phyloP scores from a whole-genome alignment of 805 yeast species.

The Kuraishia molischiana region DNA sequence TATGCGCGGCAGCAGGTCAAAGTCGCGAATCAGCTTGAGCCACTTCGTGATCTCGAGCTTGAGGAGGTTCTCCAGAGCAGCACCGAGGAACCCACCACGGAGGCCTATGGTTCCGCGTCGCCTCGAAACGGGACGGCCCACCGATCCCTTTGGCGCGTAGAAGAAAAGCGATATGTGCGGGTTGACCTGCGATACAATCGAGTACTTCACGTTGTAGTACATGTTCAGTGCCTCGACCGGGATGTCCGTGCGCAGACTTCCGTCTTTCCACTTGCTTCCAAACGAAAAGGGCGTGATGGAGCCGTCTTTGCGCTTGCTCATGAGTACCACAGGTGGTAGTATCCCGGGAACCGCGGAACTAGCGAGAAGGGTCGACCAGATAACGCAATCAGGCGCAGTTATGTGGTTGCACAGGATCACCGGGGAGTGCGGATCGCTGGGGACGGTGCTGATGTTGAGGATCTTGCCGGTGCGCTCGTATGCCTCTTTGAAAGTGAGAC shows the following conservation, averaged over 20 bases:
- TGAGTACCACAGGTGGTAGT: constrained; percentile 66
- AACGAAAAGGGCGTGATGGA: constrained; percentile 56
- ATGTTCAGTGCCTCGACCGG: constrained; percentile 68
- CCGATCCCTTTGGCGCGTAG: constrained; percentile 71
- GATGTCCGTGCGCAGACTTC: constrained; percentile 68
- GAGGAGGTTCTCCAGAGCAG: constrained; percentile 61
- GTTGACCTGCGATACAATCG: constrained; percentile 74
- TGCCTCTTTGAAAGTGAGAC: constrained; percentile 64
- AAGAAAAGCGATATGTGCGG: constrained; percentile 73
- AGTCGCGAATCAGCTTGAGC: constrained; percentile 53
- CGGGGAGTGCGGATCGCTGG: constrained; percentile 76
- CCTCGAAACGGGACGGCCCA: constrained; percentile 68
- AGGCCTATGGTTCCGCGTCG: constrained; percentile 40
- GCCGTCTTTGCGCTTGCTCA: constrained; percentile 24
- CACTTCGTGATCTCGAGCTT: constrained; percentile 72
- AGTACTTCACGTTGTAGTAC: constrained; percentile 66
- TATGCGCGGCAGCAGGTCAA: constrained; percentile 59
- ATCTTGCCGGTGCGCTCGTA: constrained; percentile 59
- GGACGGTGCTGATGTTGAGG: constrained; percentile 68
- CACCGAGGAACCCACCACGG: constrained; percentile 69
- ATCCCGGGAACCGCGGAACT: constrained; percentile 82
- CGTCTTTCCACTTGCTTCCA: constrained; percentile 74
- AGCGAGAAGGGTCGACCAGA: constrained; percentile 73
- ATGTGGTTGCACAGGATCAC: constrained; percentile 68
- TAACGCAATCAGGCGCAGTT: constrained; percentile 71